A percentile compares a stretch with the other conserved stretches of the same genome.
Evolutionary conservation across 176 grass and related monocot species (phyloP).

Genomic region (Triticum monococcum): DNA sequence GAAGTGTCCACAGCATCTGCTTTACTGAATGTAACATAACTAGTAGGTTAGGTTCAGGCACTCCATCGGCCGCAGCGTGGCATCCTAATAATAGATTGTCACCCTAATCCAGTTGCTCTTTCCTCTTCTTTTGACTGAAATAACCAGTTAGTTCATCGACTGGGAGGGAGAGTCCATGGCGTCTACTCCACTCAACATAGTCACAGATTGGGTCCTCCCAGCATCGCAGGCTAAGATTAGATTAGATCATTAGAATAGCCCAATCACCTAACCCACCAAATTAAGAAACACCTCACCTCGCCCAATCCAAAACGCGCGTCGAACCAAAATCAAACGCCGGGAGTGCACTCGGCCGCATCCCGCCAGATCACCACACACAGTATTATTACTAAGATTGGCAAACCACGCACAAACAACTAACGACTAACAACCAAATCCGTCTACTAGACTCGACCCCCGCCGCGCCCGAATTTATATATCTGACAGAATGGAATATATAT

Average conservation of each 20-base stretch:
- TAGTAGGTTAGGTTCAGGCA: neutral
- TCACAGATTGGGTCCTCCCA: neutral
- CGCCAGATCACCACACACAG: neutral
- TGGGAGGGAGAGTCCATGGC: neutral
- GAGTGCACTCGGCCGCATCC: neutral
- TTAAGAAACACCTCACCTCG: neutral
- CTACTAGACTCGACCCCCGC: neutral
- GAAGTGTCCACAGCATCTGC: neutral
- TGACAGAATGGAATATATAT: constrained; percentile 27
- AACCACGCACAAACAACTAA: neutral
- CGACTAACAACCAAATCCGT: neutral
- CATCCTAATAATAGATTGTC: neutral
- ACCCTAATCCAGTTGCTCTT: neutral
- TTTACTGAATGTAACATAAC: neutral
- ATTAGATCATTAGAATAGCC: neutral
- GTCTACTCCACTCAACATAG: neutral
- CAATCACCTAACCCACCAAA: neutral
- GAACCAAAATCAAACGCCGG: neutral
- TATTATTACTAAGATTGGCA: neutral
- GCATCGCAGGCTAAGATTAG: neutral
- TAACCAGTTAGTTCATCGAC: neutral
- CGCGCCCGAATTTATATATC: neutral
- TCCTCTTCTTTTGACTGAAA: neutral
- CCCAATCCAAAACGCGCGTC: neutral
- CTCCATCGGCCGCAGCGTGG: neutral